Base-by-base conservation (phyloP, 106 monocot genomes). In the Dioscorea alata region DNA sequence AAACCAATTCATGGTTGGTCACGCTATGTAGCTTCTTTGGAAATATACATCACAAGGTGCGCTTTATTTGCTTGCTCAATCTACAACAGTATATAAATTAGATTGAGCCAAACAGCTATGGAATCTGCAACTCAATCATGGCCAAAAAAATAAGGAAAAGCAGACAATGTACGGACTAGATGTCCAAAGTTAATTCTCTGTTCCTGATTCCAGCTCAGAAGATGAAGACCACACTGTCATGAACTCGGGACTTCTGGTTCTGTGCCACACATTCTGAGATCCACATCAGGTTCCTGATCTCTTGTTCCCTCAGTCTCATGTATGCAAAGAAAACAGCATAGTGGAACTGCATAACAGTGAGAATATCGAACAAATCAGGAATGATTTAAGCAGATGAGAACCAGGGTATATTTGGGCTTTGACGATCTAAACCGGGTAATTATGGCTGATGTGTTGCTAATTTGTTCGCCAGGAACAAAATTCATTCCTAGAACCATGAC, bases 221-320 rank as follows among this genome's bases (percentile, higher is more conserved):
- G 59, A 59, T 59, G 23, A 59, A 59, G 23, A 59, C 59, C 59
- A 59, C 59, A 23, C 59, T 59, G 59, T 59, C 59, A 59, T 59
- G 59, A 59, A 59, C 59, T 59, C 59, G 21, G 9, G 54, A 80
- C 73, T 92, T 97, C 81, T 97, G 97, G 68, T 97, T 92, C 67
- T 97, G 97, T 1, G 92, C 97, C 13, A 97, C 87, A 68, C 97
- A 97, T 70, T 92, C 92, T 10, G 92, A 97, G 28, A 97, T 90
- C 97, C 97, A 97, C 97, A 97, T 97, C 50, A 97, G 73, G 70
- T 97, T 97, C 70, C 97, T 75, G 6, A 97, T 92, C 76, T 97
- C 97, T 68, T 92, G 54, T 6, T 54, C 54, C 19, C 54, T 19
- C 54, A 54, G 13, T 54, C 54, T 54, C 19, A 54, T 54, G 52